Evolutionary conservation across 2,329 filamentous ascomycete species (phyloP).

Genomic region (Lizonia empirigonia): DNA sequence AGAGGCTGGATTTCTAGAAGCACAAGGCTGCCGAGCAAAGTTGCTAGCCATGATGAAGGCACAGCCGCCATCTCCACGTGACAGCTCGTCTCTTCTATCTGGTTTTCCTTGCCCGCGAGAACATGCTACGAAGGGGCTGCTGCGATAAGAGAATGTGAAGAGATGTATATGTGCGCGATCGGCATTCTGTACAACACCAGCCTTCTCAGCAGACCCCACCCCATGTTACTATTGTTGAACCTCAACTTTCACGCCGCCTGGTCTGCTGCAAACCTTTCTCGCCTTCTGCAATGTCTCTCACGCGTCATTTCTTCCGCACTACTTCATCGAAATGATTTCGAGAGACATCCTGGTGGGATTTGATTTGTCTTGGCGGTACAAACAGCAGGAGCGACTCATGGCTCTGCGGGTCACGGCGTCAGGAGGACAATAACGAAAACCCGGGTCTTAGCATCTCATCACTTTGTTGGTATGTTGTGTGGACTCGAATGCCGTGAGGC

Average conservation of each 20-base stretch:
- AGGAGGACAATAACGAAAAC: slow-evolving; percentile 6
- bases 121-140: no score
- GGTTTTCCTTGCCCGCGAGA: no score
- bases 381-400: slow-evolving; percentile 9
- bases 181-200: slow-evolving; percentile 13
- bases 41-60: no score
- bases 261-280: slow-evolving; percentile 11
- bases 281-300: slow-evolving; percentile 6
- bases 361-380: slow-evolving; percentile 1
- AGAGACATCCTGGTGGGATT: not conserved
- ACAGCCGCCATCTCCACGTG: no score
- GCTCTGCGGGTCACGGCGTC: slow-evolving; percentile 1
- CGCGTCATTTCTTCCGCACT: not conserved
- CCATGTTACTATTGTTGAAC: slow-evolving; percentile 13
- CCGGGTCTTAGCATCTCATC: not conserved
- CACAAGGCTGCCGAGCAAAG: no score
- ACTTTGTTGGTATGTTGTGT: slow-evolving; percentile 3
- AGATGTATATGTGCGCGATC: not conserved
- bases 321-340: slow-evolving; percentile 2
- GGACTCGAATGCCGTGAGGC: not conserved
- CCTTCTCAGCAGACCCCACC: slow-evolving; percentile 19
- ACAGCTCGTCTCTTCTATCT: no score
- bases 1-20: no score
- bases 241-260: slow-evolving; percentile 9
- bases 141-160: not conserved